These are phyloP conservation scores for Podospora bellae-mahoneyi DNA, from an alignment of 495 filamentous ascomycete species.

Conservation along the genomic window DNA sequence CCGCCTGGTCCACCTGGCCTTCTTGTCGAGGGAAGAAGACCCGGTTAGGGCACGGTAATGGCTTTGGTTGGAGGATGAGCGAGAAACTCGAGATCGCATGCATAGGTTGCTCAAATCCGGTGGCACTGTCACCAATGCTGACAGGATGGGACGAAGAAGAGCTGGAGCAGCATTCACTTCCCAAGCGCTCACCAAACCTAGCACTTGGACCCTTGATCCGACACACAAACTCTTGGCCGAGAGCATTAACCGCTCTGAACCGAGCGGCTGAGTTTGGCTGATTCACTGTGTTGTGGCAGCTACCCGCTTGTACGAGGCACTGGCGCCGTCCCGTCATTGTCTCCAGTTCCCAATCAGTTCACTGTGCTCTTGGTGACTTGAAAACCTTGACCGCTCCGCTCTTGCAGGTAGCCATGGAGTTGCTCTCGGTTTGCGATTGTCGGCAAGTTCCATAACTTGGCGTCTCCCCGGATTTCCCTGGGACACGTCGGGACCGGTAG, in stretches of 20 bases:
- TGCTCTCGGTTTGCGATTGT: not conserved
- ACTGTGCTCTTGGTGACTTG: not conserved
- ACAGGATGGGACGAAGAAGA: not conserved
- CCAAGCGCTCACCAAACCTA: not conserved
- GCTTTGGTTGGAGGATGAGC: not conserved
- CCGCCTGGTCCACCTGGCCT: not conserved
- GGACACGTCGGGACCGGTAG: not conserved
- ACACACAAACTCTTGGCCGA: not conserved
- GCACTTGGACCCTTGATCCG: not conserved
- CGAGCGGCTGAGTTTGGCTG: not conserved
- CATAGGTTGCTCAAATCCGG: not conserved
- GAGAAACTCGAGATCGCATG: not conserved
- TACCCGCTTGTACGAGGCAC: not conserved
- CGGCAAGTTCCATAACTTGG: not conserved
- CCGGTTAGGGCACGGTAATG: not conserved
- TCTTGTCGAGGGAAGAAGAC: not conserved
- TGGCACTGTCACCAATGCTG: not conserved
- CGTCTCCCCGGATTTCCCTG: not conserved
- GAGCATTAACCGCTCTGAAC: not conserved
- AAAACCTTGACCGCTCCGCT: not conserved
- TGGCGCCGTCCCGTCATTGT: not conserved
- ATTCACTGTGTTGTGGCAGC: not conserved
- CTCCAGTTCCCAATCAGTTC: not conserved
- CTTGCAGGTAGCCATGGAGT: not conserved
- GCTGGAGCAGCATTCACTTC: not conserved